phyloP scores from a whole-genome alignment of 768 basidiomycete genomes.

The Cyathus striatus region DNA sequence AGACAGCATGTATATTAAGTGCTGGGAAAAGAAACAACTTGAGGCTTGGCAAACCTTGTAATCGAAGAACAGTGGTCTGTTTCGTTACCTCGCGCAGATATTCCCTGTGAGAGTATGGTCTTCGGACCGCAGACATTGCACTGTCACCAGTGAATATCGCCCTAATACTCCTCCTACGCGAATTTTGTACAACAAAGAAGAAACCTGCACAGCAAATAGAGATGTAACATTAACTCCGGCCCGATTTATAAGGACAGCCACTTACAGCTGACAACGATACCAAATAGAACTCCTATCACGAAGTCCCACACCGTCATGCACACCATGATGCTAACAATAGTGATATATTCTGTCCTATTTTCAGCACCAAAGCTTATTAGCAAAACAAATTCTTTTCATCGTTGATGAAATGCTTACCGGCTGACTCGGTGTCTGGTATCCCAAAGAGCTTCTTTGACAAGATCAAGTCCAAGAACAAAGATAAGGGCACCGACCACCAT shows the following conservation, averaged over 20 bases:
- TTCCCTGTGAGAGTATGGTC: conserved; percentile 81
- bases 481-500: conserved; percentile 91
- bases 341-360: conserved; percentile 77
- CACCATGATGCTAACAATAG: conserved; percentile 80
- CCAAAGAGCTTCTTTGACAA: conserved; percentile 95
- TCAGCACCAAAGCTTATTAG: neutral
- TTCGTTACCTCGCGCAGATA: conserved; percentile 92
- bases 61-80: conserved; percentile 81
- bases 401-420: conserved; percentile 34
- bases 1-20: neutral
- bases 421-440: conserved; percentile 89
- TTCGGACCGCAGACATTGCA: conserved; percentile 85
- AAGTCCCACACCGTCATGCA: conserved; percentile 96
- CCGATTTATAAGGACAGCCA: conserved; percentile 6
- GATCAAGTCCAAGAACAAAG: conserved; percentile 90
- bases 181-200: conserved; percentile 97
- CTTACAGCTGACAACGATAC: conserved; percentile 87
- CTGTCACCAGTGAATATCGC: conserved; percentile 78
- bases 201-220: conserved; percentile 65
- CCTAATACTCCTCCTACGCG: conserved; percentile 79
- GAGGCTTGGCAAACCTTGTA: conserved; percentile 58
- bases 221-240: no score
- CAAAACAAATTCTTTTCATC: neutral
- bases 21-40: neutral
- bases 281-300: conserved; percentile 88